A percentile compares a stretch with the other conserved stretches of the same genome.
These are phyloP conservation scores for Scutellaria barbata DNA, from an alignment of 257 asterid genomes.

Conservation along the genomic window DNA sequence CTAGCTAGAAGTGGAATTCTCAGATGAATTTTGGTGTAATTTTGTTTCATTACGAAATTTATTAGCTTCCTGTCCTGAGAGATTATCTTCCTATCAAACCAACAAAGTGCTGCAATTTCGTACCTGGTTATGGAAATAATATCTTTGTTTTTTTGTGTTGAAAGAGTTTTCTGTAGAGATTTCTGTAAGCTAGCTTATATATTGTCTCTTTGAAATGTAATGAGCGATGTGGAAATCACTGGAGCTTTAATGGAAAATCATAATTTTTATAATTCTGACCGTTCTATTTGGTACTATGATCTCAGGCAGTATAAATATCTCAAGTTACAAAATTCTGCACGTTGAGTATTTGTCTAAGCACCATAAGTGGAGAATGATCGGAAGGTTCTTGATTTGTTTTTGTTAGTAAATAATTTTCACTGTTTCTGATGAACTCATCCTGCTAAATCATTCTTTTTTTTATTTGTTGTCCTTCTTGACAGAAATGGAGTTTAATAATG, in stretches of 20 bases:
- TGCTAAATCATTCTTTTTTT: not conserved
- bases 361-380: constrained; percentile 74
- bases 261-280: constrained; percentile 17
- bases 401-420: not conserved
- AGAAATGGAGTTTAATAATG: constrained; percentile 88
- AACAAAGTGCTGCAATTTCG: constrained; percentile 17
- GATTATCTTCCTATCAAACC: not conserved
- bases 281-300: constrained; percentile 18
- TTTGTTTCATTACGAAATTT: not conserved
- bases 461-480: constrained; percentile 37
- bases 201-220: constrained; percentile 1
- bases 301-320: constrained; percentile 24
- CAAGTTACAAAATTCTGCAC: constrained; percentile 26
- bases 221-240: constrained; percentile 19
- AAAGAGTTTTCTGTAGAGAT: not conserved
- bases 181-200: constrained; percentile 13
- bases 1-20: not conserved
- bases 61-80: constrained; percentile 15
- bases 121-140: not conserved
- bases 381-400: constrained; percentile 53
- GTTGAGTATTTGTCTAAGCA: constrained; percentile 28
- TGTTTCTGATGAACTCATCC: constrained; percentile 7
- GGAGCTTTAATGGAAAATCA: not conserved
- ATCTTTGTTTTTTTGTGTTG: not conserved
- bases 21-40: constrained; percentile 2